Base-by-base conservation (phyloP, 176 grass and related monocot genomes). In the Cenchrus purpureus region DNA sequence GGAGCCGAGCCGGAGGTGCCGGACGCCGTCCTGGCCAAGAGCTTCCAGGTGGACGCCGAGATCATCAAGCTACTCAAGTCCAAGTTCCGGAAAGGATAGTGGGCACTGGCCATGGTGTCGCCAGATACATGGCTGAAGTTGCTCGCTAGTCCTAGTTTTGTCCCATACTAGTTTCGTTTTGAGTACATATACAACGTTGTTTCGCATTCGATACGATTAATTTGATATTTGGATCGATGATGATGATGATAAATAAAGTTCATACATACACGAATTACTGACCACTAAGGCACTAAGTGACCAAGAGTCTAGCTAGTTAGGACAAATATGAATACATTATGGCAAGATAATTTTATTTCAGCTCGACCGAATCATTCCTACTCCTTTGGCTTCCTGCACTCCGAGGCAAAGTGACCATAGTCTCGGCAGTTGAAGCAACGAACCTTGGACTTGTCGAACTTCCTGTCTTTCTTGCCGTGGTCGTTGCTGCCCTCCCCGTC, bases 51-150 rank as follows among this genome's bases (percentile, higher is more conserved):
- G 54, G 90, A 94, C 54, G 55, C 31, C 13, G 54, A 51, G 22
- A 62, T 89, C 65, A 84, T 97, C 40, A 79, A 80, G 70, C 76
- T 80, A 1, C 67, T 97, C 74, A 92, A 97, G 83, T 88, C 94
- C 76, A 97, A 85, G 58, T 89, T 89, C 80, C 52, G 46, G 45
- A 84, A 91, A 10, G 86, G 70, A 79, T 32, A 37, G 1, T 6
- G 15, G 11, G 56, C 20, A 8, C 37, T 40, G n/a, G 59, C 3
- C 22, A 4, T 68, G n/a, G 29, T 65, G 49, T 28, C 3, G 29
- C 42, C 42, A 19, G 16, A 12, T 17, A 8, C n/a, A 8, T 37
- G 8, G 16, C 16, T 64, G 29, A 44, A 72, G 48, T 32, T 43
- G 54, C 61, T 14, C 11, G 4, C 16, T 50, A 56, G 53, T 31